Percentiles rank a stretch among this genome's conserved stretches.
These are phyloP conservation scores for Purpureocillium takamizusanense DNA, from an alignment of 2,329 filamentous ascomycete species.

Conservation along the genomic window DNA sequence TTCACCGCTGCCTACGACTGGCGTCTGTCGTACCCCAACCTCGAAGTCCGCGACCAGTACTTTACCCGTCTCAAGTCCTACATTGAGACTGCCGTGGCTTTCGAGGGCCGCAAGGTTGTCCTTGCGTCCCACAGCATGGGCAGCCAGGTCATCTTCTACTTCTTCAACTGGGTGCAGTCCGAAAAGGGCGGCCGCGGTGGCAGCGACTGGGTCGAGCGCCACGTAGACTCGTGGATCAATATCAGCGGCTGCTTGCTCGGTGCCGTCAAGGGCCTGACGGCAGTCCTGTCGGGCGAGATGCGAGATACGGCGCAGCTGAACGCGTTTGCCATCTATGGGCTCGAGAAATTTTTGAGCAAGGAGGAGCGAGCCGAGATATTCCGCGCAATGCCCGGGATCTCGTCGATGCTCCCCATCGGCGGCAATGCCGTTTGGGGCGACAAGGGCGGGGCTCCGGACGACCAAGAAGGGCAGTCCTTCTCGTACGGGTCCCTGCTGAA, in stretches of 20 bases:
- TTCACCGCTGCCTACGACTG: constrained; percentile 76
- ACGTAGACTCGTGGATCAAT: constrained; percentile 96
- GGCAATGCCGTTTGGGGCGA: constrained; percentile 96
- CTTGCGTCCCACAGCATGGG: constrained; percentile 96
- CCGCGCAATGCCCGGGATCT: constrained; percentile 92
- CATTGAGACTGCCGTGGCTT: constrained; percentile 73
- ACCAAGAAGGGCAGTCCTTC: constrained; percentile 60
- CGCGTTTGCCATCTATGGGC: constrained; percentile 88
- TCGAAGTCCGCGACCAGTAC: constrained; percentile 86
- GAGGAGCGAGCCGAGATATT: constrained; percentile 90
- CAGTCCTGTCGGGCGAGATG: constrained; percentile 93
- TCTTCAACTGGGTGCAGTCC: constrained; percentile 71
- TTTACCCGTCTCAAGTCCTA: constrained; percentile 85
- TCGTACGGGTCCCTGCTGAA: constrained; percentile 78
- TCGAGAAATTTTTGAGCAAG: constrained; percentile 89
- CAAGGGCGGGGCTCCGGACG: constrained; percentile 77
- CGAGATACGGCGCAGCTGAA: constrained; percentile 96
- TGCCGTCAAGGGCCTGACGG: constrained; percentile 81
- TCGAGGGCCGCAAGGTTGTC: constrained; percentile 70
- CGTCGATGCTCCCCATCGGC: constrained; percentile 91
- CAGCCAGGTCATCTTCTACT: constrained; percentile 84
- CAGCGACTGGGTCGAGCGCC: constrained; percentile 76
- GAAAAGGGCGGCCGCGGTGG: constrained; percentile 73
- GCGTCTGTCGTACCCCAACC: constrained; percentile 82
- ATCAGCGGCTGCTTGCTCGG: constrained; percentile 97